These are phyloP conservation scores for Agarophyton chilense DNA, from an alignment of 23 red algal genomes.

Conservation along the genomic window DNA sequence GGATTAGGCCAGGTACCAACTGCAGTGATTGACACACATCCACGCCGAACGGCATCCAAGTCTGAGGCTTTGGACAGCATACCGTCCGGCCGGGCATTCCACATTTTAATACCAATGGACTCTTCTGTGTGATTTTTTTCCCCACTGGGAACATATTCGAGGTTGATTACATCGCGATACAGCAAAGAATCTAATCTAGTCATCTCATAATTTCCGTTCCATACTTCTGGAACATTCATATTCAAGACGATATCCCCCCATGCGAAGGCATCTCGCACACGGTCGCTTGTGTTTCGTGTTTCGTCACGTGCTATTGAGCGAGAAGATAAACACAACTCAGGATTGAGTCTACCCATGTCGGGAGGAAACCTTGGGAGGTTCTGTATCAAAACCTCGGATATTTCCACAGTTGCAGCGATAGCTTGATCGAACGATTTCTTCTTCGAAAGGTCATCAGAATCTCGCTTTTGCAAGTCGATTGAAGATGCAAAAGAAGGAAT, in stretches of 20 bases:
- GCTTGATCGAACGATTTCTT: not conserved
- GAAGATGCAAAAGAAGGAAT: conserved; percentile 84
- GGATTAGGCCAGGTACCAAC: conserved; percentile 88
- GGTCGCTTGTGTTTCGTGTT: not conserved
- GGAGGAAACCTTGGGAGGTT: conserved; percentile 21
- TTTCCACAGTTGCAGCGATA: conserved; percentile 28
- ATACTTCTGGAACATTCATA: conserved; percentile 82
- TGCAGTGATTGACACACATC: conserved; percentile 68
- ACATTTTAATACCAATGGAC: not conserved
- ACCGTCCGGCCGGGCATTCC: not conserved
- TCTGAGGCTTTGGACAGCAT: conserved; percentile 51
- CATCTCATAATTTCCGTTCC: conserved; percentile 70
- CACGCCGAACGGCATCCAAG: conserved; percentile 38
- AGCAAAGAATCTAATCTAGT: conserved; percentile 82
- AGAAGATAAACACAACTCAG: not conserved
- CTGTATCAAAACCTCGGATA: conserved; percentile 8
- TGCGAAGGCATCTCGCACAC: conserved; percentile 74
- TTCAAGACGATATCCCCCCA: conserved; percentile 87
- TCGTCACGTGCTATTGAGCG: not conserved
- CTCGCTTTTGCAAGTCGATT: conserved; percentile 38
- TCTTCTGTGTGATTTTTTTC: conserved; percentile 3
- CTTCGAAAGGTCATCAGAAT: not conserved
- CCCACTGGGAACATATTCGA: not conserved
- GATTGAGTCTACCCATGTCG: conserved; percentile 9
- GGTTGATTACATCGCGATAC: conserved; percentile 85